These are phyloP conservation scores for Globisporangium takayamanum DNA, from an alignment of 352 stramenopile species.

Conservation along the genomic window DNA sequence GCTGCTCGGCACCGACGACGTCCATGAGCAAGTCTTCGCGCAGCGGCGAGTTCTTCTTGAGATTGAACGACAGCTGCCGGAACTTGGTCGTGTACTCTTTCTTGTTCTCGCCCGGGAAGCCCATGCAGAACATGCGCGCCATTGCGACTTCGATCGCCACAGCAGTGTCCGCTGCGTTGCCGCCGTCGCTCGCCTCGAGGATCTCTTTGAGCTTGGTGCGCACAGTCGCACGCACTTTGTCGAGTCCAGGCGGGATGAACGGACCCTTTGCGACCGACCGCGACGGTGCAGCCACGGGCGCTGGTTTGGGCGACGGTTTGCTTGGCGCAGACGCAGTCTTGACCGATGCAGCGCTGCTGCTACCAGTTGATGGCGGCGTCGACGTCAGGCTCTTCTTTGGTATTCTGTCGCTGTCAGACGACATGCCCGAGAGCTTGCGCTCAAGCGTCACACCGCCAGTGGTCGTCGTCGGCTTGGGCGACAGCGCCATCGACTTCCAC, in stretches of 20 bases:
- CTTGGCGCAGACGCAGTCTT: constrained; percentile 14
- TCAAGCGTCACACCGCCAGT: constrained; percentile 11
- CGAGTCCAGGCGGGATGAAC: constrained; percentile 63
- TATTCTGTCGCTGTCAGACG: constrained; percentile 22
- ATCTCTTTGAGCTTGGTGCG: constrained; percentile 79
- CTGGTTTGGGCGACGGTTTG: constrained; percentile 12
- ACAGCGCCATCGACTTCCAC: constrained; percentile 84
- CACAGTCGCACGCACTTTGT: constrained; percentile 73
- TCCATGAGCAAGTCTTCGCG: constrained; percentile 71
- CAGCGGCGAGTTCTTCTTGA: constrained; percentile 87
- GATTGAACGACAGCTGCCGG: constrained; percentile 85
- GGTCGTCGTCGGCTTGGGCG: constrained; percentile 25
- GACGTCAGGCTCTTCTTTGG: constrained; percentile 19
- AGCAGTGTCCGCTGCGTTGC: constrained; percentile 43
- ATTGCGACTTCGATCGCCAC: constrained; percentile 71
- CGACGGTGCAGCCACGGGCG: background rate
- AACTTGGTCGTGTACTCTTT: constrained; percentile 88
- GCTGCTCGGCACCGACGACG: constrained; percentile 56
- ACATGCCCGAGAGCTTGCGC: constrained; percentile 23
- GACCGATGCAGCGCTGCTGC: constrained; percentile 3
- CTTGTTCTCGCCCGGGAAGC: constrained; percentile 69
- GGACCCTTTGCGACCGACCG: constrained; percentile 10
- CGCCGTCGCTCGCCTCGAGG: constrained; percentile 43
- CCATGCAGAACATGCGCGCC: constrained; percentile 64
- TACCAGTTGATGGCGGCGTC: constrained; percentile 1